phyloP scores from a whole-genome alignment of 768 basidiomycete species.

The Cubamyces lactineus region DNA sequence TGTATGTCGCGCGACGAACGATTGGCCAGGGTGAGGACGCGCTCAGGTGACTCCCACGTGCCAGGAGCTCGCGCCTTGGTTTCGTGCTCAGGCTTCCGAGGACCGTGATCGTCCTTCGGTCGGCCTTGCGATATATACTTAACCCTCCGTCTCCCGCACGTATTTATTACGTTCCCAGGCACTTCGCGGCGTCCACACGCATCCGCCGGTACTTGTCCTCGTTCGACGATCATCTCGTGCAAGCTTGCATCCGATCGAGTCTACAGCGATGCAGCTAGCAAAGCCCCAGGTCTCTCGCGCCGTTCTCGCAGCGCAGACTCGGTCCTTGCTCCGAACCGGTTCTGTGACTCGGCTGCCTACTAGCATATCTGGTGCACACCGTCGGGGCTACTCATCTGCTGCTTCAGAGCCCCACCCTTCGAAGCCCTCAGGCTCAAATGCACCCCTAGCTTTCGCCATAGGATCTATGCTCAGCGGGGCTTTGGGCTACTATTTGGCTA shows the following conservation, averaged over 20 bases:
- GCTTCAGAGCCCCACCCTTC: neutral
- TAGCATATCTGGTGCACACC: neutral
- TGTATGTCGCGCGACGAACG: too few relatives aligned
- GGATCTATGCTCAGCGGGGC: conserved; percentile 16
- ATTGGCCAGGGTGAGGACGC: too few relatives aligned
- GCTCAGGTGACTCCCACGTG: too few relatives aligned
- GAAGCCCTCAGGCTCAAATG: neutral
- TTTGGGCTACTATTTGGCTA: conserved; percentile 16
- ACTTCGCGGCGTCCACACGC: too few relatives aligned
- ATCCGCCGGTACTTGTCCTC: too few relatives aligned
- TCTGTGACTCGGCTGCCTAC: neutral
- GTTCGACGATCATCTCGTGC: too few relatives aligned
- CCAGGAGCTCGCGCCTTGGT: too few relatives aligned
- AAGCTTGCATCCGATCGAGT: neutral
- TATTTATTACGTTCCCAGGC: too few relatives aligned
- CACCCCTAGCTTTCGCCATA: conserved; percentile 1
- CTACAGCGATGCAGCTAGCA: neutral
- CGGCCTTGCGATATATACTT: too few relatives aligned
- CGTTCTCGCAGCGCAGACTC: neutral
- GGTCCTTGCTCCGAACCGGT: neutral
- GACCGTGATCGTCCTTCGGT: too few relatives aligned
- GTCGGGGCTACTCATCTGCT: neutral
- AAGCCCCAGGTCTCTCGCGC: neutral
- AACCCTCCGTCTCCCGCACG: too few relatives aligned
- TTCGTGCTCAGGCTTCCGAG: too few relatives aligned